A percentile compares a stretch with the other conserved stretches of the same genome.
Evolutionary conservation across 768 basidiomycete species (phyloP).

Genomic region (Tephrocybe sp.): DNA sequence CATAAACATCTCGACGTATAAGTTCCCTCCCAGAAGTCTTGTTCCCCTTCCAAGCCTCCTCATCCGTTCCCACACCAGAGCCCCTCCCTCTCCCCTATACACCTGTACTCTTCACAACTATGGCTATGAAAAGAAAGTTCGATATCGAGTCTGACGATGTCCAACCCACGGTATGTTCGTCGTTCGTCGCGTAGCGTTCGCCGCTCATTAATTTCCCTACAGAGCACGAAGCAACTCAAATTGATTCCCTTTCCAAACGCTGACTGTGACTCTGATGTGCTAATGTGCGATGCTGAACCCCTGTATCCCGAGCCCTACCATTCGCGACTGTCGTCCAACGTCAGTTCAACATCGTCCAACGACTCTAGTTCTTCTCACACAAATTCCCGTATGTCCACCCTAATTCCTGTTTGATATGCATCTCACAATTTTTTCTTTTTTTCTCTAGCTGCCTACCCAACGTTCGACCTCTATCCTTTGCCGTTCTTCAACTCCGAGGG

Average conservation of each 20-base stretch:
- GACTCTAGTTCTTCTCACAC: constrained; percentile 46
- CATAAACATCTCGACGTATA: constrained; percentile 27
- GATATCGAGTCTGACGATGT: constrained; percentile 57
- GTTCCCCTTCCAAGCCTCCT: constrained; percentile 20
- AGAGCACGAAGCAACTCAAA: constrained; percentile 72
- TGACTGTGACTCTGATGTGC: constrained; percentile 61
- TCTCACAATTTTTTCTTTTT: constrained; percentile 6
- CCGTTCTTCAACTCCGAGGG: constrained; percentile 50
- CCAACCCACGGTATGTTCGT: constrained; percentile 43
- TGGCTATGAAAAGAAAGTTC: constrained; percentile 80
- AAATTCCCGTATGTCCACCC: constrained; percentile 45
- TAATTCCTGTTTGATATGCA: neutral
- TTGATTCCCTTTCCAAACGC: constrained; percentile 73
- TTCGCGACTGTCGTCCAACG: constrained; percentile 63
- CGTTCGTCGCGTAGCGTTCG: constrained; percentile 17
- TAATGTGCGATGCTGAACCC: constrained; percentile 72
- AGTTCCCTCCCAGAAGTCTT: constrained; percentile 20
- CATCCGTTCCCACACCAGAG: constrained; percentile 16
- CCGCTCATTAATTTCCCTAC: constrained; percentile 17
- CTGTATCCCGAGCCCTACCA: constrained; percentile 55
- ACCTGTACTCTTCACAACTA: constrained; percentile 27
- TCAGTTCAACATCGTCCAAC: constrained; percentile 57
- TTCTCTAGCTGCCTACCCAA: constrained; percentile 55
- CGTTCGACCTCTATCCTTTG: constrained; percentile 62
- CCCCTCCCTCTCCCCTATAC: constrained; percentile 12